These are phyloP conservation scores for Pilatotrama ljubarskyi DNA, from an alignment of 768 basidiomycete species.

Conservation along the genomic window DNA sequence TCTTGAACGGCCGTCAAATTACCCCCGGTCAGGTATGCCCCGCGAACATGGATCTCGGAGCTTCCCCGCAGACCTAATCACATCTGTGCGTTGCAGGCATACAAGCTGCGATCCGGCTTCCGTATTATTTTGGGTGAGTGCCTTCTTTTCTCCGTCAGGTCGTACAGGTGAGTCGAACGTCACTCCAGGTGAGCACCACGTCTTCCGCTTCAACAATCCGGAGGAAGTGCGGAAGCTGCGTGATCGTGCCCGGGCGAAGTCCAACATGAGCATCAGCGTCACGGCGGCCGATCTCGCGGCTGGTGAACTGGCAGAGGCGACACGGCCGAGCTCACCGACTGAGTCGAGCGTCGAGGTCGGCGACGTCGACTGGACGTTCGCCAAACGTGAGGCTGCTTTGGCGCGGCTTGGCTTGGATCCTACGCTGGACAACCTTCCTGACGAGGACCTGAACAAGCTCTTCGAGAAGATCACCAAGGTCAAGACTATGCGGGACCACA, in stretches of 20 bases:
- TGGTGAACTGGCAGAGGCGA: conserved; percentile 49
- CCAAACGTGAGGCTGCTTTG: conserved; percentile 90
- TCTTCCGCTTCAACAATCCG: conserved; percentile 96
- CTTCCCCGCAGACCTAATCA: too few relatives aligned
- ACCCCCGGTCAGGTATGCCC: conserved; percentile 66
- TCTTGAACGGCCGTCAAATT: conserved; percentile 92
- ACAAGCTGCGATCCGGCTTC: conserved; percentile 90
- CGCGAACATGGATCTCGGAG: background rate
- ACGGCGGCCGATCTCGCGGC: conserved; percentile 68
- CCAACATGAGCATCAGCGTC: conserved; percentile 63
- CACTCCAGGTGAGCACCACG: conserved; percentile 83
- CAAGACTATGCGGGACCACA: conserved; percentile 82
- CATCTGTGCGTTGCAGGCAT: conserved; percentile 42
- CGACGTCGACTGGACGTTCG: conserved; percentile 97
- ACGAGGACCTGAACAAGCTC: conserved; percentile 91
- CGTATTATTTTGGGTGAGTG: conserved; percentile 89
- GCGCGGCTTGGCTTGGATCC: conserved; percentile 86
- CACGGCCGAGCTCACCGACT: conserved; percentile 78
- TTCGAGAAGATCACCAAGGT: conserved; percentile 95
- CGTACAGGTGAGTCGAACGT: background rate
- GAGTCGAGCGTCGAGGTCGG: conserved; percentile 64
- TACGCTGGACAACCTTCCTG: conserved; percentile 86
- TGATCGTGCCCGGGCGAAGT: conserved; percentile 75
- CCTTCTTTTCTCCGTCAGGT: background rate
- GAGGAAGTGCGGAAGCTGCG: conserved; percentile 92